Evolutionary conservation across 331 rosid genomes (phyloP).

Genomic region (Phaseolus coccineus): DNA sequence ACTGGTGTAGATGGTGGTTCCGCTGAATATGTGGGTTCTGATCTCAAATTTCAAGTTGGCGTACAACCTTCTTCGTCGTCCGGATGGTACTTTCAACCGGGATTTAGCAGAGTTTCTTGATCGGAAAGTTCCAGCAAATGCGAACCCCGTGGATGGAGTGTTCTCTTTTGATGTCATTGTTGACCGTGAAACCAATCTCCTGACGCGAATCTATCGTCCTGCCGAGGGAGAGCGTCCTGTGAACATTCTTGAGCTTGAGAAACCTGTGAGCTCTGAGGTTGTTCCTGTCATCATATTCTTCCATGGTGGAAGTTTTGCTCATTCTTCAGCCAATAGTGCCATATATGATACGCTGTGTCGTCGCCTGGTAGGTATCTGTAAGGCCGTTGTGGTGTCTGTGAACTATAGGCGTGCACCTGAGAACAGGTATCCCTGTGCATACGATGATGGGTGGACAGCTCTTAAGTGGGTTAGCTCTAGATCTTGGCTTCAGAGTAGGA

Average conservation of each 20-base stretch:
- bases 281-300: slow-evolving; percentile 86
- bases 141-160: slow-evolving; percentile 72
- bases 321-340: slow-evolving; percentile 90
- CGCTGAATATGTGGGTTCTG: slow-evolving; percentile 95
- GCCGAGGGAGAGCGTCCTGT: slow-evolving; percentile 53
- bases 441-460: slow-evolving; percentile 94
- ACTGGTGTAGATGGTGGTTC: slow-evolving; percentile 82
- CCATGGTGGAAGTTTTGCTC: slow-evolving; percentile 98
- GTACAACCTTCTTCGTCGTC: slow-evolving; percentile 95
- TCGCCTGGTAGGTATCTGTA: slow-evolving; percentile 76
- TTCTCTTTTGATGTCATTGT: slow-evolving; percentile 90
- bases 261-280: slow-evolving; percentile 68
- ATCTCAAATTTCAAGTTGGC: slow-evolving; percentile 95
- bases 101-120: slow-evolving; percentile 96
- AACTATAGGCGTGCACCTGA: slow-evolving; percentile 93
- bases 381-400: slow-evolving; percentile 90
- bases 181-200: slow-evolving; percentile 69
- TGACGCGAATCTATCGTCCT: slow-evolving; percentile 76
- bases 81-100: slow-evolving; percentile 95
- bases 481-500: slow-evolving; percentile 81
- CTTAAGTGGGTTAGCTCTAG: slow-evolving; percentile 81
- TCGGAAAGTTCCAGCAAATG: slow-evolving; percentile 81
- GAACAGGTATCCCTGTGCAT: slow-evolving; percentile 79
- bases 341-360: slow-evolving; percentile 91
- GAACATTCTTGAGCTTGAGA: slow-evolving; percentile 69